Percentiles rank a stretch among this genome's conserved stretches.
phyloP scores from a whole-genome alignment of 73 alveolate species.

The Stentor roeselii region DNA sequence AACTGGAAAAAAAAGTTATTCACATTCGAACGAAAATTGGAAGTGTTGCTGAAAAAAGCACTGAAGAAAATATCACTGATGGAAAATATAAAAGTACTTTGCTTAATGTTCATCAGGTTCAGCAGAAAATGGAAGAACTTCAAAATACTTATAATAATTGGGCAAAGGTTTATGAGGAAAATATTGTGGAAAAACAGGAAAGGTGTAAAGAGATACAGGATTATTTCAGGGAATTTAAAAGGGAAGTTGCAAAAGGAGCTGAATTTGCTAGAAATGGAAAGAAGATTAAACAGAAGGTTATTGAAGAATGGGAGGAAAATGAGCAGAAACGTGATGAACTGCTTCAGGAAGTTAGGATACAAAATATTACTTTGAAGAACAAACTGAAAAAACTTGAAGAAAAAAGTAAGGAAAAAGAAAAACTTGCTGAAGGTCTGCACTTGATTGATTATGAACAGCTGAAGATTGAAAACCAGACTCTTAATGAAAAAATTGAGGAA shows the following conservation, averaged over 20 bases:
- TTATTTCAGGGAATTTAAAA: constrained; percentile 87
- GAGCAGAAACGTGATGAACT: constrained; percentile 57
- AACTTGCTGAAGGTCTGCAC: constrained; percentile 95
- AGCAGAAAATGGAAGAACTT: constrained; percentile 85
- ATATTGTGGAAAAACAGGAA: constrained; percentile 81
- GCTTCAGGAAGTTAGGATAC: constrained; percentile 66
- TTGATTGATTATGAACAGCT: constrained; percentile 95
- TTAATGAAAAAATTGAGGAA: constrained; percentile 96
- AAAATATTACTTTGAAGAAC: constrained; percentile 80
- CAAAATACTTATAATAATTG: constrained; percentile 79
- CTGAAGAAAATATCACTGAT: constrained; percentile 77
- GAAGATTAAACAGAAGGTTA: constrained; percentile 53
- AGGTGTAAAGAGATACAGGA: constrained; percentile 91
- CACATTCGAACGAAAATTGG: constrained; percentile 45
- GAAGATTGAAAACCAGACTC: constrained; percentile 92
- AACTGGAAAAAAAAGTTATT: constrained; percentile 69
- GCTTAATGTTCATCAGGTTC: constrained; percentile 88
- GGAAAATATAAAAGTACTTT: constrained; percentile 87
- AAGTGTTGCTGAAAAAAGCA: constrained; percentile 55
- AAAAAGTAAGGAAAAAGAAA: constrained; percentile 92
- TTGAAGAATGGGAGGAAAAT: constrained; percentile 62
- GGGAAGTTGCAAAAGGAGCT: constrained; percentile 92
- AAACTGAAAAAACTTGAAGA: constrained; percentile 81
- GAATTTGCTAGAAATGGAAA: constrained; percentile 88
- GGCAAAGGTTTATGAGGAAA: constrained; percentile 81